Percentiles rank a stretch among this genome's conserved stretches.
phyloP scores from a whole-genome alignment of 2,329 filamentous ascomycete species.

The Metarhizium sp. region DNA sequence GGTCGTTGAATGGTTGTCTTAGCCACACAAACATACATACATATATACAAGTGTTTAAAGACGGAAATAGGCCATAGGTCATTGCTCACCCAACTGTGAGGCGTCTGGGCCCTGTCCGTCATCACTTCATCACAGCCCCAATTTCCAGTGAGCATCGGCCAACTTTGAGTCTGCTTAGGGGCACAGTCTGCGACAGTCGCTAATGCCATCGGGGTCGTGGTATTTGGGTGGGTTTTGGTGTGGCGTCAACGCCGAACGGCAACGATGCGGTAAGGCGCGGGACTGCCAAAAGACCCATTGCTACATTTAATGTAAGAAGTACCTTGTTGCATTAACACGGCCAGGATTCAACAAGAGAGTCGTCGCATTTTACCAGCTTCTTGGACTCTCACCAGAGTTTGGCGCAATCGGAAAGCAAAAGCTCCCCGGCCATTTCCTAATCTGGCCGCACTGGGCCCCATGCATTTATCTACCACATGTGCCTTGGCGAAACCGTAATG shows the following conservation, averaged over 20 bases:
- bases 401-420: neutral
- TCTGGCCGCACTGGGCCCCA: neutral
- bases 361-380: neutral
- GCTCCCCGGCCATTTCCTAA: neutral
- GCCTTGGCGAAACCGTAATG: neutral
- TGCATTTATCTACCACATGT: neutral
- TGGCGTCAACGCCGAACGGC: too few species aligned
- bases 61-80: neutral
- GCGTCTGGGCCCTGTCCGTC: neutral
- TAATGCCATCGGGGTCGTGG: neutral
- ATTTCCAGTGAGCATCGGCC: neutral
- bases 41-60: neutral
- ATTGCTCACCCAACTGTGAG: neutral
- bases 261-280: neutral
- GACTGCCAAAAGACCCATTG: neutral
- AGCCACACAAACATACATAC: neutral
- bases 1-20: neutral
- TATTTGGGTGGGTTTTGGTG: neutral
- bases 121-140: neutral
- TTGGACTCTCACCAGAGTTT: neutral
- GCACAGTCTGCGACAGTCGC: neutral
- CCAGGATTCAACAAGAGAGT: neutral
- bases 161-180: neutral
- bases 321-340: neutral
- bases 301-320: neutral